phyloP scores from a whole-genome alignment of 2,329 filamentous ascomycete species.

The Fusarium robinianum region DNA sequence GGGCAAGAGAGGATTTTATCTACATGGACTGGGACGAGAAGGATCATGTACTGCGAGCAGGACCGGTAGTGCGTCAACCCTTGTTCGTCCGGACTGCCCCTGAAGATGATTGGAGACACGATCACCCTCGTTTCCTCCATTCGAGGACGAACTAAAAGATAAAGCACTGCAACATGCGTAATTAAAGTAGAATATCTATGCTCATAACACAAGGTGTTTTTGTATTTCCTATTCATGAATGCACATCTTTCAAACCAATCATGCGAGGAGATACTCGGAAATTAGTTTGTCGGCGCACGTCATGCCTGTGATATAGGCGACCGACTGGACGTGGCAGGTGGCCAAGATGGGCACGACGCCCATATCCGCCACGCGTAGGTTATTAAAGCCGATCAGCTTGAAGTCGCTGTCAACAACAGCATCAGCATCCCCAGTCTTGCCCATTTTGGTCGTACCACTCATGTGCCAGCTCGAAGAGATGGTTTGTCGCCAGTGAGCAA shows the following conservation, averaged over 20 bases:
- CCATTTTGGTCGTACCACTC: constrained; percentile 63
- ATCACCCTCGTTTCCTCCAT: not conserved
- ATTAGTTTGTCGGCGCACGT: constrained; percentile 53
- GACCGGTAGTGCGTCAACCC: constrained; percentile 1
- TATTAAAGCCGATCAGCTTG: constrained; percentile 24
- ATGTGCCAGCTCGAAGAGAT: constrained; percentile 58
- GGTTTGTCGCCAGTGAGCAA: constrained; percentile 49
- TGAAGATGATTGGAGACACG: not conserved
- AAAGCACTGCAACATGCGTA: too few relatives aligned
- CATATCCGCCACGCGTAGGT: constrained; percentile 29
- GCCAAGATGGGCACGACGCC: constrained; percentile 42
- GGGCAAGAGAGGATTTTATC: not conserved
- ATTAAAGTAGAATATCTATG: too few relatives aligned
- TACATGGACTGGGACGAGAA: not conserved
- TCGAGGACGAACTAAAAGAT: too few relatives aligned
- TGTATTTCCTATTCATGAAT: too few relatives aligned
- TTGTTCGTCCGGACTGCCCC: not conserved
- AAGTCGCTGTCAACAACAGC: constrained; percentile 52
- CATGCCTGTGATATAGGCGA: constrained; percentile 58
- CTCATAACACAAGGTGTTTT: too few relatives aligned
- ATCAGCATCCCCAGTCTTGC: constrained; percentile 45
- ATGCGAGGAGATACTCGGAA: constrained; percentile 20
- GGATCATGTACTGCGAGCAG: not conserved
- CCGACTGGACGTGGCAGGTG: constrained; percentile 57
- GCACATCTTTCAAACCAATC: not conserved